phyloP scores from a whole-genome alignment of 768 basidiomycete genomes.

The Mycena filopes region DNA sequence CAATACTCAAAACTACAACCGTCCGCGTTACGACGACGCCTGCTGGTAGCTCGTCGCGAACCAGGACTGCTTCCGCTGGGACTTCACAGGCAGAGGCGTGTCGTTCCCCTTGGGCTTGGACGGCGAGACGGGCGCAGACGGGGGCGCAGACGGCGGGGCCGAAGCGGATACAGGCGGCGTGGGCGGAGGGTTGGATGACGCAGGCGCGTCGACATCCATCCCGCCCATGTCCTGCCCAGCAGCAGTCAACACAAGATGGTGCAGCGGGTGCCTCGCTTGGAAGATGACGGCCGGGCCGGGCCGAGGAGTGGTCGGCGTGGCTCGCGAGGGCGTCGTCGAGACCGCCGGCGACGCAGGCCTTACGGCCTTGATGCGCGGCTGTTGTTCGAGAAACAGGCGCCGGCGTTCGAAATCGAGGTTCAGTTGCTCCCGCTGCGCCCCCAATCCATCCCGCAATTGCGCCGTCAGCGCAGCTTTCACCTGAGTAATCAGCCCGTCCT shows the following conservation, averaged over 20 bases:
- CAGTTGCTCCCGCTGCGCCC: constrained; percentile 33
- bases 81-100: constrained; percentile 32
- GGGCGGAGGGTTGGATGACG: constrained; percentile 21
- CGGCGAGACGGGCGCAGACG: constrained; percentile 3
- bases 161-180: constrained; percentile 10
- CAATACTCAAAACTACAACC: background rate
- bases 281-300: constrained; percentile 24
- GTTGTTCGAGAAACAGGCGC: constrained; percentile 32
- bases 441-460: constrained; percentile 32
- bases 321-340: constrained; percentile 21
- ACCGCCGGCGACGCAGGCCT: constrained; percentile 24
- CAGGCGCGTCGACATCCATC: constrained; percentile 31
- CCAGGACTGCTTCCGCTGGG: constrained; percentile 35
- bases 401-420: constrained; percentile 35
- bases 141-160: constrained; percentile 7
- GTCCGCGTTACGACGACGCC: constrained; percentile 1
- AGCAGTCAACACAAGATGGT: constrained; percentile 30
- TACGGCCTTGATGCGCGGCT: constrained; percentile 21
- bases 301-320: constrained; percentile 22
- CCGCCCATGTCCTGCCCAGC: constrained; percentile 2
- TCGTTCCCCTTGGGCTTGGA: constrained; percentile 29
- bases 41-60: constrained; percentile 25
- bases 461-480: constrained; percentile 33
- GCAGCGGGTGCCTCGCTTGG: constrained; percentile 32
- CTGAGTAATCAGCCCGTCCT: constrained; percentile 34